Percentiles rank a stretch among this genome's conserved stretches.
Evolutionary conservation across 73 alveolate genomes (phyloP).

Genomic region (Tetrahymena malaccensis): DNA sequence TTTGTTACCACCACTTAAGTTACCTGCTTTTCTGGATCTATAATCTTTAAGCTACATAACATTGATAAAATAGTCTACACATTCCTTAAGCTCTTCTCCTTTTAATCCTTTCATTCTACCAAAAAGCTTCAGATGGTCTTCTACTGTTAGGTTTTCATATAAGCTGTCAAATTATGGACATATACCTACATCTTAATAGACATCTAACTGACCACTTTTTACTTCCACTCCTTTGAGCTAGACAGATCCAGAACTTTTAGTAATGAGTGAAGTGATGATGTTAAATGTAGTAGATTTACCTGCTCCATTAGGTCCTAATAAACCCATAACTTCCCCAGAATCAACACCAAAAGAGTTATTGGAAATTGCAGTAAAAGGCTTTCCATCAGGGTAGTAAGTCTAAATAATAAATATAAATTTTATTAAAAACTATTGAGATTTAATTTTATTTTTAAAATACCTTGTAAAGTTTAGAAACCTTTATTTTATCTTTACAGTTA

Average conservation of each 20-base stretch:
- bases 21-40: slow-evolving; percentile 70
- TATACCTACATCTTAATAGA: slow-evolving; percentile 49
- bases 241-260: not conserved
- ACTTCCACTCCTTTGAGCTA: not conserved
- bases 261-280: slow-evolving; percentile 39
- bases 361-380: not conserved
- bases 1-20: slow-evolving; percentile 94
- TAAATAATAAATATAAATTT: not conserved
- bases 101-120: slow-evolving; percentile 58
- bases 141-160: slow-evolving; percentile 60
- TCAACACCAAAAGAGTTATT: slow-evolving; percentile 44
- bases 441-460: not conserved
- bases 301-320: slow-evolving; percentile 90
- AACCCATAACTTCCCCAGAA: slow-evolving; percentile 64
- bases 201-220: slow-evolving; percentile 34
- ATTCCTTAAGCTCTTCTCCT: slow-evolving; percentile 19
- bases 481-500: not conserved
- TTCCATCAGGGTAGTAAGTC: not conserved
- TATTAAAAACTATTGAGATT: not conserved
- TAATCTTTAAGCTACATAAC: slow-evolving; percentile 62
- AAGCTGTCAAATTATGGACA: slow-evolving; percentile 57
- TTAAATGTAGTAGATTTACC: slow-evolving; percentile 88
- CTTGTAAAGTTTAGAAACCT: not conserved
- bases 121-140: slow-evolving; percentile 54
- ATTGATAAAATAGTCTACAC: slow-evolving; percentile 51